Evolutionary conservation across 768 basidiomycete genomes (phyloP), one percentile per base, ranked within the genome.

Genomic region (Suillus tomentosus): DNA sequence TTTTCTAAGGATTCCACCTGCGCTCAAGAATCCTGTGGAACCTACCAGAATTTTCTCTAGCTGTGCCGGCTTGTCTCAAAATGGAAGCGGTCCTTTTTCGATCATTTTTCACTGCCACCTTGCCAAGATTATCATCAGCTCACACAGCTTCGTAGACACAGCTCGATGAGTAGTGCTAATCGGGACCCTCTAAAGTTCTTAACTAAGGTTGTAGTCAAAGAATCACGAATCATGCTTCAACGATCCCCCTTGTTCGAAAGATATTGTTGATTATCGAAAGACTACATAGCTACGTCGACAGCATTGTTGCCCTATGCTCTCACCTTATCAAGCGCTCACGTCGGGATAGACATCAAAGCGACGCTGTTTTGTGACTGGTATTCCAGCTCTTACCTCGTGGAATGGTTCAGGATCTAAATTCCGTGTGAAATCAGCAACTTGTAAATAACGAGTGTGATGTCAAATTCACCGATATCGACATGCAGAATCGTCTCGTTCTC

Each of bases 291-390:
- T 27, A 27, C 17, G 17, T 27, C 15, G 10, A 51, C 34, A 56
- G 34, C 7, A 8, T 55, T 47, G 10, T 27, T 22, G 17, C 31
- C 27, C 24, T 14, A 27, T 27, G 15, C 22, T 22, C 13, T 22
- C 17, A 13, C 56, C 7, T 37, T 62, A 57, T 53, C 11, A 24
- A 50, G 71, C 71, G 67, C 80, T 84, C 61, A 96, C 86, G 73
- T 96, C 89, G 5, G 83, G 79, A 72, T 98, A 99, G 50, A 97
- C 93, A 77, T 96, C 96, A 71, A 96, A 97, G 60, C 96, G 85
- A 62, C 95, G 80, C 76, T 99, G 96, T 40, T 78, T 84, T 1
- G 93, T 95, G n/a, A 99, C 94, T 7, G 96, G 96, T 57, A 99
- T 94, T 3, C 91, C 91, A 57, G 84, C 81, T 50, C 96, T 84